Evolutionary conservation across 345 rosid genomes (phyloP), one percentile per base, ranked within the genome.

Genomic region (Turnera subulata): DNA sequence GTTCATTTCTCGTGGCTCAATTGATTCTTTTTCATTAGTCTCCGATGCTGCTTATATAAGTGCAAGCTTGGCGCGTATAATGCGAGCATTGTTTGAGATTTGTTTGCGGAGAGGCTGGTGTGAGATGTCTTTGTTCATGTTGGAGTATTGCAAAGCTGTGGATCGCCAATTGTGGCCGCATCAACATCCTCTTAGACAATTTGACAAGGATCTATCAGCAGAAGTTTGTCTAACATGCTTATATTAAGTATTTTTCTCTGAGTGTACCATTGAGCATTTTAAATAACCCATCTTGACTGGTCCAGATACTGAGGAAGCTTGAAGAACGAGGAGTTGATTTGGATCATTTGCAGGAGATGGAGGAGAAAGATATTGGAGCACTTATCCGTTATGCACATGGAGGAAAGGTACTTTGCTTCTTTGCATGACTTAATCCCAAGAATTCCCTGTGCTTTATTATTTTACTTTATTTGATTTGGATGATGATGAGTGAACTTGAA

Each of bases 91-190:
- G 54, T 92, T 89, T 77, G 98, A 92, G 68, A 92, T 82, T 74
- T 92, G 96, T 70, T 76, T 92, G 78, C 83, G 89, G 39, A 80
- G 73, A 80, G 96, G 93, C 65, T 86, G 96, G 98, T 80, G 85
- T 74, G 91, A 79, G 83, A 92, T 92, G 95, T 61, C 91, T 59
- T 61, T 79, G 59, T 86, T 92, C 77, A 83, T 92, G 98, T 69
- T 92, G 77, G 93, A 92, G 65, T 89, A 92, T 67, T 92, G 96
- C 84, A 92, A 92, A 76, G 96, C 96, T 58, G 96, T 92, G 58
- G 98, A 92, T 77, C 98, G 88, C 60, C 89, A 83, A 84, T 66
- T 92, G 63, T 92, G 98, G 98, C 96, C 95, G 25, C 83, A 86
- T 76, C 96, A 84, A 42, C 98, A 92, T 74, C 88, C 96, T 14